Evolutionary conservation across 2,329 filamentous ascomycete genomes (phyloP).

Genomic region (Penicillium brevicompactum): DNA sequence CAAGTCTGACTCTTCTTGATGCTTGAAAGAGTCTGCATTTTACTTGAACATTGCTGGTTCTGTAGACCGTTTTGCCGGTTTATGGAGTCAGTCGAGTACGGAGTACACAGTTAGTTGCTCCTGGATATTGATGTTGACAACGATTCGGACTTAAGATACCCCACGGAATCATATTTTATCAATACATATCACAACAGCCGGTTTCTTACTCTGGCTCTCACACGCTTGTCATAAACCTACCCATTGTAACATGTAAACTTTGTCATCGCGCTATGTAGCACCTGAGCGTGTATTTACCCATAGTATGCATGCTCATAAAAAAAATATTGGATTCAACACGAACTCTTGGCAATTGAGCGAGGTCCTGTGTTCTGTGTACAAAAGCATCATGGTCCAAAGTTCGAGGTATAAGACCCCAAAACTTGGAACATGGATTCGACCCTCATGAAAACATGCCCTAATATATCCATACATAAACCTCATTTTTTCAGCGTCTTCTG

Average conservation of each 20-base stretch:
- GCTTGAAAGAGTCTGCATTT: neutral
- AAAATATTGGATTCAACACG: too few species aligned
- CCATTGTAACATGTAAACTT: too few species aligned
- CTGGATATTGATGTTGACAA: constrained; percentile 2
- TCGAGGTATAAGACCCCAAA: too few species aligned
- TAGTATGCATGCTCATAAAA: too few species aligned
- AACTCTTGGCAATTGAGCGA: too few species aligned
- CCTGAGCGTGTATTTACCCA: too few species aligned
- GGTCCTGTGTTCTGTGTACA: too few species aligned
- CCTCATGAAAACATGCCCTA: neutral
- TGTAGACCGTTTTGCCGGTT: neutral
- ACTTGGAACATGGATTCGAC: too few species aligned
- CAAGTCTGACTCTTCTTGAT: neutral
- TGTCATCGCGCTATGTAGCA: too few species aligned
- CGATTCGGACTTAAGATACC: constrained; percentile 12
- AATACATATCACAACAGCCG: neutral
- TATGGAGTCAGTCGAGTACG: neutral
- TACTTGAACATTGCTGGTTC: neutral
- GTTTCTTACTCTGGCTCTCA: neutral
- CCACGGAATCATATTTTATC: constrained; percentile 6
- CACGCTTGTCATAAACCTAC: neutral
- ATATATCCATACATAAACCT: constrained; percentile 7
- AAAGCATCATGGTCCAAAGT: too few species aligned
- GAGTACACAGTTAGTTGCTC: neutral
- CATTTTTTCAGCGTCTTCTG: constrained; percentile 71